These are phyloP conservation scores for Carex pumila DNA, from an alignment of 176 grass and related monocot species.

Conservation along the genomic window DNA sequence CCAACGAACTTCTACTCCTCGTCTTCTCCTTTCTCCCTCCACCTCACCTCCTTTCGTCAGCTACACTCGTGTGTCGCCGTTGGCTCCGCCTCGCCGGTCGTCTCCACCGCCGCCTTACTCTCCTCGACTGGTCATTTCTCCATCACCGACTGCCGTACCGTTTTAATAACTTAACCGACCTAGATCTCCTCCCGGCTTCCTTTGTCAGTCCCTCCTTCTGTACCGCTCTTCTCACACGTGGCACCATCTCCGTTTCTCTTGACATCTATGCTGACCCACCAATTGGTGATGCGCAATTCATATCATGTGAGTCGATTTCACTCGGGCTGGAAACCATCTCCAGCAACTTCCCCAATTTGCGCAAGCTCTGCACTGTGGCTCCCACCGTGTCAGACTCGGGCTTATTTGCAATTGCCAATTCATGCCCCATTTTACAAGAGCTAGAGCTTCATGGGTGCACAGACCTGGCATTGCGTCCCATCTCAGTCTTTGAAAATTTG, in stretches of 20 bases:
- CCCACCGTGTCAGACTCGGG: slow-evolving; percentile 41
- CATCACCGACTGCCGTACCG: slow-evolving; percentile 51
- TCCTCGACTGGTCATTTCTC: slow-evolving; percentile 75
- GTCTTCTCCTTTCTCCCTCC: slow-evolving; percentile 35
- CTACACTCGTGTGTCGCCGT: slow-evolving; percentile 74
- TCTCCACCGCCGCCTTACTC: slow-evolving; percentile 59
- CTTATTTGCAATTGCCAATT: slow-evolving; percentile 57
- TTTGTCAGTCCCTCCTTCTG: slow-evolving; percentile 31
- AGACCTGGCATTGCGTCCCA: slow-evolving; percentile 71
- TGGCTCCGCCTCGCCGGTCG: slow-evolving; percentile 69
- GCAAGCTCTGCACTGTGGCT: slow-evolving; percentile 49
- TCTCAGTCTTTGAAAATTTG: slow-evolving; percentile 76
- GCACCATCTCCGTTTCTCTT: slow-evolving; percentile 39
- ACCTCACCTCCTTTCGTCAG: slow-evolving; percentile 39
- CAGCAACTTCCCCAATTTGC: slow-evolving; percentile 45
- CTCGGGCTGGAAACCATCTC: slow-evolving; percentile 49
- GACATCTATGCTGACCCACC: slow-evolving; percentile 43
- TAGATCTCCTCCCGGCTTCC: slow-evolving; percentile 79
- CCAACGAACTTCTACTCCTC: slow-evolving; percentile 24
- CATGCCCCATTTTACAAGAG: slow-evolving; percentile 60
- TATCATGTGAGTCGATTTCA: slow-evolving; percentile 44
- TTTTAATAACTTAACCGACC: slow-evolving; percentile 56
- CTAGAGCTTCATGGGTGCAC: slow-evolving; percentile 80
- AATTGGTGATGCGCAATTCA: slow-evolving; percentile 44
- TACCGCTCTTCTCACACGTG: slow-evolving; percentile 48